Evolutionary conservation across 2,329 filamentous ascomycete genomes (phyloP).

Genomic region (Exserohilum rostratum): DNA sequence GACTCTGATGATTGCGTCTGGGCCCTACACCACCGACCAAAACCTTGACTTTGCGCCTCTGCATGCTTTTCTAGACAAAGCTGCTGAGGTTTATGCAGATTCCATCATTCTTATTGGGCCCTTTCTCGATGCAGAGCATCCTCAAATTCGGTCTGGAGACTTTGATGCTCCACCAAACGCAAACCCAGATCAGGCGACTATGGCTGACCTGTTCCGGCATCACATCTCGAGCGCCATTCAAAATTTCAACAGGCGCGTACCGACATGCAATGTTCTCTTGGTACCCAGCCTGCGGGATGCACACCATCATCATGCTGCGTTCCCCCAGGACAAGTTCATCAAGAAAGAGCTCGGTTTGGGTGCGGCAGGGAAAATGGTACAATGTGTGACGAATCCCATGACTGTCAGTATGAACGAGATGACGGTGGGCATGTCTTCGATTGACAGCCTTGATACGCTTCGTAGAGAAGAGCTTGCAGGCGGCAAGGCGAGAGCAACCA

Average conservation of each 20-base stretch:
- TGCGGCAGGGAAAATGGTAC: slow-evolving; percentile 64
- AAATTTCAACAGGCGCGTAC: slow-evolving; percentile 71
- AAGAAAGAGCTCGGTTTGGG: slow-evolving; percentile 76
- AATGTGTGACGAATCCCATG: slow-evolving; percentile 88
- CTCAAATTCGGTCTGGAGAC: slow-evolving; percentile 70
- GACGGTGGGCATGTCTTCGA: slow-evolving; percentile 78
- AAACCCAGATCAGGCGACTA: slow-evolving; percentile 73
- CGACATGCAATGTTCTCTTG: slow-evolving; percentile 80
- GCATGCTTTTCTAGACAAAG: slow-evolving; percentile 78
- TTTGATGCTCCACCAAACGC: slow-evolving; percentile 51
- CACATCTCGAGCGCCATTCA: slow-evolving; percentile 77
- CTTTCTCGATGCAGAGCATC: slow-evolving; percentile 91
- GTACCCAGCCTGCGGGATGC: slow-evolving; percentile 83
- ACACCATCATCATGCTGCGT: slow-evolving; percentile 82
- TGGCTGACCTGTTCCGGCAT: slow-evolving; percentile 82
- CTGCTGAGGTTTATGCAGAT: slow-evolving; percentile 76
- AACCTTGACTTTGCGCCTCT: slow-evolving; percentile 91
- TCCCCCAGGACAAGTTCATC: slow-evolving; percentile 77
- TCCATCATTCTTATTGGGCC: slow-evolving; percentile 81
- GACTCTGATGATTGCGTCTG: slow-evolving; percentile 77
- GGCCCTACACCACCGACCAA: slow-evolving; percentile 90
- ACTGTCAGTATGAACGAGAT: slow-evolving; percentile 87
- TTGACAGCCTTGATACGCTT: slow-evolving; percentile 84
- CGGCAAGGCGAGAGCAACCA: slow-evolving; percentile 61
- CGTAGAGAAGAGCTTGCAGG: slow-evolving; percentile 73